Evolutionary conservation across 768 basidiomycete species (phyloP).

Genomic region (Russula sp.): DNA sequence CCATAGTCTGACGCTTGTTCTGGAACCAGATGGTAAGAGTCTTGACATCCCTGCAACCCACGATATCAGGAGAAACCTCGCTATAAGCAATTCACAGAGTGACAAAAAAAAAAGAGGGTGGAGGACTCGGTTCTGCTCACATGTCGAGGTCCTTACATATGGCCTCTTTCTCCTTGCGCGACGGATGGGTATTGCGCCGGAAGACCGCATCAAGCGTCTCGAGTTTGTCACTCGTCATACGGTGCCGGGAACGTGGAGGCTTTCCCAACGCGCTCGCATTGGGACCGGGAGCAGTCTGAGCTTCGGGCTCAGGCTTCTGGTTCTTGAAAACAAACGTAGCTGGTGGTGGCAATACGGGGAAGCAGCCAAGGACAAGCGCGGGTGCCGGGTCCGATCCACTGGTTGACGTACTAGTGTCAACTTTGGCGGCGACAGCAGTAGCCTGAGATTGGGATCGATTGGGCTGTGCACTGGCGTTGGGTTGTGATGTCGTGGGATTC

Average conservation of each 20-base stretch:
- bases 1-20: conserved; percentile 60
- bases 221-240: conserved; percentile 36
- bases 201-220: conserved; percentile 34
- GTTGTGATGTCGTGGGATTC: background rate
- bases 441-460: background rate
- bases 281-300: background rate
- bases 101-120: background rate
- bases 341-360: background rate
- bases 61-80: background rate
- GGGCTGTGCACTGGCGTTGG: background rate
- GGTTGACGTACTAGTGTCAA: background rate
- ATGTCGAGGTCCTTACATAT: conserved; percentile 38
- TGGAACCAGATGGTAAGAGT: conserved; percentile 73
- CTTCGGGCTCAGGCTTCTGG: background rate
- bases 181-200: conserved; percentile 35
- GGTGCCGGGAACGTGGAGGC: conserved; percentile 34
- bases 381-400: background rate
- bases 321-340: conserved; percentile 13
- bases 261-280: background rate
- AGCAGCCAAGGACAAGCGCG: background rate
- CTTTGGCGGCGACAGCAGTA: background rate
- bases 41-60: conserved; percentile 38
- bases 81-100: background rate
- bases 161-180: conserved; percentile 37
- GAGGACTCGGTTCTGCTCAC: conserved; percentile 27